Conservation (phyloP, 2,329 filamentous ascomycete genomes). For the Botrytis squamosa region DNA sequence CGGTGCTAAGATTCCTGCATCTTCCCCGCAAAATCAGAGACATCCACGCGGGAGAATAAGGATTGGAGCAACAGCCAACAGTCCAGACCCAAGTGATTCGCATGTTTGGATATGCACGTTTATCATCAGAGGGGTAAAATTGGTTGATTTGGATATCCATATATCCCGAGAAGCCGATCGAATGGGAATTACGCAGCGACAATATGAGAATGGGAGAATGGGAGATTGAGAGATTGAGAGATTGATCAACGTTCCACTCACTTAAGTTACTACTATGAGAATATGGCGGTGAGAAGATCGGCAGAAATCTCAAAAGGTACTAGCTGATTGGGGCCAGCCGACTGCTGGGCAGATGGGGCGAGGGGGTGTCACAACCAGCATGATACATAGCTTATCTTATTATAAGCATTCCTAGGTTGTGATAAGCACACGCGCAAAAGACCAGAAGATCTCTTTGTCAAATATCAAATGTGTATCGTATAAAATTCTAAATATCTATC, state of each 20-base stretch:
- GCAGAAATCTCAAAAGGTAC: neutral
- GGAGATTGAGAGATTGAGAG: neutral
- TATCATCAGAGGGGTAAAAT: neutral
- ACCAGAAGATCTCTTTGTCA: neutral
- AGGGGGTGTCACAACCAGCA: neutral
- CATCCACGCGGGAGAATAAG: neutral
- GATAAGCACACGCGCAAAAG: neutral
- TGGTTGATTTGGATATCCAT: neutral
- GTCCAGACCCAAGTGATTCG: neutral
- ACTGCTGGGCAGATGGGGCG: neutral
- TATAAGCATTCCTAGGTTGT: neutral
- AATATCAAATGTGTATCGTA: too few species aligned
- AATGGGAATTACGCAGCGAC: neutral
- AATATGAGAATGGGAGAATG: neutral
- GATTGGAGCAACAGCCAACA: neutral
- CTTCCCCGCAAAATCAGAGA: neutral
- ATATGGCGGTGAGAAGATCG: neutral
- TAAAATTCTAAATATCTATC: neutral
- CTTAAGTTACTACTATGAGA: too few species aligned
- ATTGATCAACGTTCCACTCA: neutral
- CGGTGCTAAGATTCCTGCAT: neutral
- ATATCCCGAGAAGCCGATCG: neutral
- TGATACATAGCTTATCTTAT: neutral
- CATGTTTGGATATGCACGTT: neutral
- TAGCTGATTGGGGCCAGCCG: neutral